Evolutionary conservation across 768 basidiomycete genomes (phyloP).

Genomic region (Auriscalpium orientale): DNA sequence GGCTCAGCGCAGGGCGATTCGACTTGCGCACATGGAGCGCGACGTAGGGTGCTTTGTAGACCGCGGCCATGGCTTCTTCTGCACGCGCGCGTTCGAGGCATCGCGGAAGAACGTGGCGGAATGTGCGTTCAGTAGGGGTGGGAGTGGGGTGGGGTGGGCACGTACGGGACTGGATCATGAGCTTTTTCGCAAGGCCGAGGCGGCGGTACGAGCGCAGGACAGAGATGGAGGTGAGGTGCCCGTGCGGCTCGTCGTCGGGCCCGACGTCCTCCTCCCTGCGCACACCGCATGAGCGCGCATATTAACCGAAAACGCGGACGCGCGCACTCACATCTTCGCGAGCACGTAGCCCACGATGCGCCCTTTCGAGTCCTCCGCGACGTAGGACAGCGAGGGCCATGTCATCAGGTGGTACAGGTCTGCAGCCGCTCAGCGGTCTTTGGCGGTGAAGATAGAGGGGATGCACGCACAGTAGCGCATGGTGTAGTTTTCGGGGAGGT

Average conservation of each 20-base stretch:
- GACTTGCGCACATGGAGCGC: slow-evolving; percentile 91
- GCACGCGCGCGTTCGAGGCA: not conserved
- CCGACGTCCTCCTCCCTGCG: slow-evolving; percentile 58
- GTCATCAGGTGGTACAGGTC: slow-evolving; percentile 87
- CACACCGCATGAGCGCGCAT: not conserved
- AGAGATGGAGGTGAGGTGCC: slow-evolving; percentile 95
- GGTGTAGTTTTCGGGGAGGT: slow-evolving; percentile 87
- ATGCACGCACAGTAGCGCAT: slow-evolving; percentile 62
- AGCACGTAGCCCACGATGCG: slow-evolving; percentile 91
- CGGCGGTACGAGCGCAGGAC: slow-evolving; percentile 85
- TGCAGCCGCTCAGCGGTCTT: slow-evolving; percentile 21
- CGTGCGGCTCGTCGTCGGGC: slow-evolving; percentile 59
- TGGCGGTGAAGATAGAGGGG: not conserved
- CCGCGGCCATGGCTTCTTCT: slow-evolving; percentile 84
- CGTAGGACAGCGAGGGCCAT: slow-evolving; percentile 91
- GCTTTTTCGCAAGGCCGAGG: slow-evolving; percentile 87
- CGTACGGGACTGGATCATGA: slow-evolving; percentile 92
- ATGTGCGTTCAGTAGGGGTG: too few species aligned
- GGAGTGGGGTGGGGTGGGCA: slow-evolving; percentile 2
- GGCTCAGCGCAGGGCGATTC: slow-evolving; percentile 83
- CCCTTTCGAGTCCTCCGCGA: slow-evolving; percentile 85
- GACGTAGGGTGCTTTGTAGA: slow-evolving; percentile 81
- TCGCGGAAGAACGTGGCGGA: too few species aligned
- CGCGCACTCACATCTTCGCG: slow-evolving; percentile 73
- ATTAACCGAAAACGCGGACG: not conserved